These are phyloP conservation scores for Diaporthe longicolla DNA, from an alignment of 2,329 filamentous ascomycete genomes.

Conservation along the genomic window DNA sequence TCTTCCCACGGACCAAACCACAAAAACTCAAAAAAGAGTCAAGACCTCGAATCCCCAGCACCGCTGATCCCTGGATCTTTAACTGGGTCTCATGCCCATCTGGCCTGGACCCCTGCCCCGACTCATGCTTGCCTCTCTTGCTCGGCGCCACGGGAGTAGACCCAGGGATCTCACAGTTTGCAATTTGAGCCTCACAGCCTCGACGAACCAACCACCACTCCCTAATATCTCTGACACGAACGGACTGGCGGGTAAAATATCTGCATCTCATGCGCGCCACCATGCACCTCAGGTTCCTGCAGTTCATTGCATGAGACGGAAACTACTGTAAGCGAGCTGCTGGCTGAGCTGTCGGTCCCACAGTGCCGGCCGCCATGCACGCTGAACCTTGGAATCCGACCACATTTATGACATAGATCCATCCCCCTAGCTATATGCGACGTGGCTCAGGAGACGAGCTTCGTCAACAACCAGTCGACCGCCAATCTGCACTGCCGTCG, in stretches of 20 bases:
- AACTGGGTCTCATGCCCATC: background rate
- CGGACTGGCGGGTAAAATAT: slow-evolving; percentile 28
- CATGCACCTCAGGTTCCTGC: slow-evolving; percentile 16
- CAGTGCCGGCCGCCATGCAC: slow-evolving; percentile 6
- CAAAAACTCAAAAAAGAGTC: slow-evolving; percentile 22
- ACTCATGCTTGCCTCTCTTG: slow-evolving; percentile 4
- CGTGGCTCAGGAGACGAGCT: slow-evolving; percentile 28
- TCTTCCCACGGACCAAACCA: slow-evolving; percentile 1
- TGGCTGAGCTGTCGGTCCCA: slow-evolving; percentile 29
- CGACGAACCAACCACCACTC: slow-evolving; percentile 10
- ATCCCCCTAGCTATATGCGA: background rate
- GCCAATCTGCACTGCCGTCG: slow-evolving; percentile 15
- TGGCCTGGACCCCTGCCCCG: slow-evolving; percentile 1
- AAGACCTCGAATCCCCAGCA: slow-evolving; percentile 24
- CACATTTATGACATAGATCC: slow-evolving; percentile 15
- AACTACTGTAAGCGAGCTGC: slow-evolving; percentile 32
- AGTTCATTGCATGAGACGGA: slow-evolving; percentile 21
- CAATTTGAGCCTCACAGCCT: slow-evolving; percentile 28
- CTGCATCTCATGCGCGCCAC: slow-evolving; percentile 20
- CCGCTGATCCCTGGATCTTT: slow-evolving; percentile 21
- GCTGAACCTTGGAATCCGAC: slow-evolving; percentile 22
- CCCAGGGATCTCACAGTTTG: slow-evolving; percentile 12
- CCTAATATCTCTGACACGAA: slow-evolving; percentile 18
- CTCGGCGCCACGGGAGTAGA: slow-evolving; percentile 19
- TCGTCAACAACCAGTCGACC: slow-evolving; percentile 31